Base-by-base conservation (phyloP, 257 asterid genomes). In the Anisodus tanguticus region DNA sequence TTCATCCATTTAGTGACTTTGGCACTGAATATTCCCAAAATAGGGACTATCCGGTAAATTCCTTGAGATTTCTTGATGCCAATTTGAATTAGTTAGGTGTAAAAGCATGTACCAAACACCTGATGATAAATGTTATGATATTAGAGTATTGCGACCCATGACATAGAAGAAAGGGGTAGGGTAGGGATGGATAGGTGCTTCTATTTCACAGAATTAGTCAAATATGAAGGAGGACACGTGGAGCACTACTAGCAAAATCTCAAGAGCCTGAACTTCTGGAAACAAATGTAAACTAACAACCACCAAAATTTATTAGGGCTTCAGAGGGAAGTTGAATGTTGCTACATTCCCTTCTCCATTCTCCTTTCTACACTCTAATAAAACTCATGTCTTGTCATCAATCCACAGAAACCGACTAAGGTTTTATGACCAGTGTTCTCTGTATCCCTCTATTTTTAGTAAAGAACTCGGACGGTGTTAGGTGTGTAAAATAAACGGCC, bases 261-360 rank as follows among this genome's bases (percentile, higher is more conserved):
- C 8, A 31, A 54, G 47, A 66, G 47, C n/a, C 45, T 31, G n/a
- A 31, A 47, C 3, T 47, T 72, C 1, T 47, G 67, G 12, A 31
- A 13, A 70, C 77, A 87, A 85, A 90, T 80, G 85, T 84, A 84
- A 89, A 89, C 94, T 6, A 86, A 87, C 91, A 91, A 90, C 92
- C 37, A 82, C 79, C 78, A 64, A 15, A 45, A 64, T 64, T 82
- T 47, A 82, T 82, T 82, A 49, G 37, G 83, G 22, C 13, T 41
- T 59, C 10, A 59, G 59, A 37, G 55, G 70, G 51, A 81, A 22
- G 84, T 82, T 64, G 64, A 49, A 49, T 74, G 81, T 49, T 11
- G 19, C 54, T 69, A 39, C 74, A 67, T 13, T 67, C 49, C 74
- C 49, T 31, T 31, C 35, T 31, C 35, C 35, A 31, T 35, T 67